Percentiles rank a stretch among this genome's conserved stretches.
These are phyloP conservation scores for Sequoiadendron giganteum DNA, from an alignment of 75 land plant genomes.

Conservation along the genomic window DNA sequence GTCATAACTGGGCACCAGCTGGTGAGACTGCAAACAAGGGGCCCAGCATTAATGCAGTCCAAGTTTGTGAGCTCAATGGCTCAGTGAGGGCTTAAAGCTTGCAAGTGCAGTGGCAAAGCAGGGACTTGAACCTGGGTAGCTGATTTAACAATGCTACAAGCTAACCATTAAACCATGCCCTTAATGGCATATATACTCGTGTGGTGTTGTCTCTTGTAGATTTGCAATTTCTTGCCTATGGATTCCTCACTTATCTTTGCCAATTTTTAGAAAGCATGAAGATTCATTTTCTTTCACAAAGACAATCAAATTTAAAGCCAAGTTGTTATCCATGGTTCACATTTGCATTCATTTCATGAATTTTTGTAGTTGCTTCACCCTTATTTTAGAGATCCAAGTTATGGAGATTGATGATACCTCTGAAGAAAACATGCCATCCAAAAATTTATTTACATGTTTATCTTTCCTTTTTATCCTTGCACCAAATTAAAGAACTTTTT, in stretches of 20 bases:
- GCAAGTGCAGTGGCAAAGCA: too few relatives aligned
- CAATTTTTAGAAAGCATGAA: background rate
- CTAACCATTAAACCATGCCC: too few relatives aligned
- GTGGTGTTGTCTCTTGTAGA: background rate
- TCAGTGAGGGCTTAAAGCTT: too few relatives aligned
- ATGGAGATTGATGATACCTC: background rate
- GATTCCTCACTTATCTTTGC: background rate
- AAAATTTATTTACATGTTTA: background rate
- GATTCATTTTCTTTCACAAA: background rate
- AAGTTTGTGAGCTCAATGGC: too few relatives aligned
- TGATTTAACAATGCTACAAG: too few relatives aligned
- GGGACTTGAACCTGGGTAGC: too few relatives aligned
- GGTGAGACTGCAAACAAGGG: too few relatives aligned
- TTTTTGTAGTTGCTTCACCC: background rate
- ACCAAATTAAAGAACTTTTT: background rate
- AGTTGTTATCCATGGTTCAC: background rate
- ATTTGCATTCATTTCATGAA: background rate
- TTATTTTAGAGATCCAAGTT: background rate
- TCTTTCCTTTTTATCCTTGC: background rate
- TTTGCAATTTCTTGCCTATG: background rate
- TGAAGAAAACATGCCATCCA: background rate
- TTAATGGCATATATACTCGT: background rate
- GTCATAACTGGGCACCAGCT: too few relatives aligned
- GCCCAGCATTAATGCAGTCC: too few relatives aligned
- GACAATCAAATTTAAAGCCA: background rate